These are phyloP conservation scores for Symbiodinium pilosum DNA, from an alignment of 73 alveolate genomes.

Conservation along the genomic window DNA sequence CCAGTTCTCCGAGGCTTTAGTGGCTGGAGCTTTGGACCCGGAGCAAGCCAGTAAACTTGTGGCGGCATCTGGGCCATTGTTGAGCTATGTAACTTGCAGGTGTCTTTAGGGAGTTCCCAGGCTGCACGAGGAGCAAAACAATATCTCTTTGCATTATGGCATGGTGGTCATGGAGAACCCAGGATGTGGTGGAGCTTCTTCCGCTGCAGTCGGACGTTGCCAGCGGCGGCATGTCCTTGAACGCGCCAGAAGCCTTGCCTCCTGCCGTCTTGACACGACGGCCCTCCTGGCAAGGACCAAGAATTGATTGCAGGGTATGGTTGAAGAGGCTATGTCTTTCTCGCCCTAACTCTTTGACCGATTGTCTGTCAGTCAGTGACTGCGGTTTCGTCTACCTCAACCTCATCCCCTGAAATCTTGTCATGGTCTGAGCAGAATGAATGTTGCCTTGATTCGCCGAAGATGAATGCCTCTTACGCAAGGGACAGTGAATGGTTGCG, in stretches of 20 bases:
- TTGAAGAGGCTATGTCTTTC: too few species aligned
- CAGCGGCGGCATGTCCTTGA: background rate
- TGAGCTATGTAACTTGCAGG: background rate
- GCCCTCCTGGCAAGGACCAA: slow-evolving; percentile 79
- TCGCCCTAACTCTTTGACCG: too few species aligned
- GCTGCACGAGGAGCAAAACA: background rate
- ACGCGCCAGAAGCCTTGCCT: slow-evolving; percentile 34
- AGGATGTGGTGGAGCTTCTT: slow-evolving; percentile 32
- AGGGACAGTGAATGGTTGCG: too few species aligned
- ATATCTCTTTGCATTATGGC: background rate
- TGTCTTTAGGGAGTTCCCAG: background rate
- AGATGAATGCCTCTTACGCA: too few species aligned
- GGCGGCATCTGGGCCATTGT: background rate
- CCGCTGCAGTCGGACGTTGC: background rate
- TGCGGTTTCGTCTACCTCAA: too few species aligned
- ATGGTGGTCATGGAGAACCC: too few species aligned
- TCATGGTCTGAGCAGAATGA: too few species aligned
- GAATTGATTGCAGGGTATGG: too few species aligned
- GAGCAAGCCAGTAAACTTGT: background rate
- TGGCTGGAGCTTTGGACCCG: slow-evolving; percentile 58
- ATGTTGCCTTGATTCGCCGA: too few species aligned
- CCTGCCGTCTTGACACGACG: slow-evolving; percentile 81
- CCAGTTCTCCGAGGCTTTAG: slow-evolving; percentile 34
- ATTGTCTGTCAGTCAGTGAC: too few species aligned
- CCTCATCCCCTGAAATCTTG: too few species aligned